Evolutionary conservation across 805 yeast genomes (phyloP).

Genomic region (Teunomyces aglyptinius): DNA sequence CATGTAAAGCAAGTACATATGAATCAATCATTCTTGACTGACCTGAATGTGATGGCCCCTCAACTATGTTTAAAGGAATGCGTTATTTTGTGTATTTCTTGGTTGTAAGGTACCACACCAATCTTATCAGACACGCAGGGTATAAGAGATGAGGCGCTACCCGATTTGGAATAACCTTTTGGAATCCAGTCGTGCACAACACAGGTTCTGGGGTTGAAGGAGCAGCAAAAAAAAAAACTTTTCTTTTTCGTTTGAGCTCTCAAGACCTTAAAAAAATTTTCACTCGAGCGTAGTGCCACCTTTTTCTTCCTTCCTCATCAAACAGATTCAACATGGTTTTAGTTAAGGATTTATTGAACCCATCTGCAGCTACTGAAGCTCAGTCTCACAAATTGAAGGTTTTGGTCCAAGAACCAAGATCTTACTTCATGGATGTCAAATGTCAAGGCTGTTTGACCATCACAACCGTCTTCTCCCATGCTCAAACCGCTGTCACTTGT

Average conservation of each 20-base stretch:
- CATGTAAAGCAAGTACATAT: too few species aligned
- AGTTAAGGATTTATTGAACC: constrained; percentile 45
- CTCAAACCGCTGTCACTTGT: constrained; percentile 43
- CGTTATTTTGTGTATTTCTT: too few species aligned
- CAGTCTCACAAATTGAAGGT: constrained; percentile 38
- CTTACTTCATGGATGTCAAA: constrained; percentile 43
- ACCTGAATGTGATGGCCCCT: too few species aligned
- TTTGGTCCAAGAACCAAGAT: constrained; percentile 41
- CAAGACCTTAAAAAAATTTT: constrained; percentile 4
- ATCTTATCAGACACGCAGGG: neutral
- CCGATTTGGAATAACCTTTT: neutral
- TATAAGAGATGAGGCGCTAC: neutral
- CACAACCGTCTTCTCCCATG: constrained; percentile 42
- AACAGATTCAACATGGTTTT: constrained; percentile 28
- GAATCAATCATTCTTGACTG: neutral
- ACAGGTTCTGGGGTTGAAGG: neutral
- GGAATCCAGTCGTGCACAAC: neutral
- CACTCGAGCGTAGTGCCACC: neutral
- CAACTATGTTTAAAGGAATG: too few species aligned
- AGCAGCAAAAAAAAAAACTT: constrained; percentile 2
- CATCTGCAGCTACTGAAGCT: constrained; percentile 37
- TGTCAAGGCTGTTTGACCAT: constrained; percentile 43
- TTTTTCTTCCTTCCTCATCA: neutral
- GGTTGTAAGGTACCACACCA: neutral
- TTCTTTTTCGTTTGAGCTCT: neutral